Evolutionary conservation across 1,284 basidiomycete genomes (phyloP).

Genomic region (Heterobasidion irregulare): DNA sequence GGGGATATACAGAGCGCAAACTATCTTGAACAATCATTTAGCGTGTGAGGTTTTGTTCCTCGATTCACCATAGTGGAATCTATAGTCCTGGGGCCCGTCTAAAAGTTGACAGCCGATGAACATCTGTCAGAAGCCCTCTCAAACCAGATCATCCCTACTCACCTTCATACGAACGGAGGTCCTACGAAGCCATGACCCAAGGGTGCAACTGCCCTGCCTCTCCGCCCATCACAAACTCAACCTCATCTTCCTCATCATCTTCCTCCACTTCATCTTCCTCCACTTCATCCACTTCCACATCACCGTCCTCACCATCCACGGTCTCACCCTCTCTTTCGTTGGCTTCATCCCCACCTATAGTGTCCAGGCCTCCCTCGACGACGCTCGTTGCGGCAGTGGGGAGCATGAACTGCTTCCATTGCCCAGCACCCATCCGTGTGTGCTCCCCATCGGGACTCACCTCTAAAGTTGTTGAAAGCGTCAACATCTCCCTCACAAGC

Average conservation of each 20-base stretch:
- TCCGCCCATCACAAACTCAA: slow-evolving; percentile 40
- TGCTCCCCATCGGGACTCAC: slow-evolving; percentile 44
- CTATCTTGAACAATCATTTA: background rate
- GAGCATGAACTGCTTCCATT: slow-evolving; percentile 65
- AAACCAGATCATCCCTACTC: background rate
- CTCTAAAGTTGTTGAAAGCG: slow-evolving; percentile 63
- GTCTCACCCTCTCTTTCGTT: background rate
- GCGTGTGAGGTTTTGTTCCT: no score
- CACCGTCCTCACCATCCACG: background rate
- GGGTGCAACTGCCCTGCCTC: slow-evolving; percentile 7
- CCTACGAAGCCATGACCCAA: slow-evolving; percentile 5
- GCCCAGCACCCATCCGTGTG: slow-evolving; percentile 53
- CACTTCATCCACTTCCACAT: background rate
- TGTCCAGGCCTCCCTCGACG: slow-evolving; percentile 21
- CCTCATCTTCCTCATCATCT: slow-evolving; percentile 36
- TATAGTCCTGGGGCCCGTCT: background rate
- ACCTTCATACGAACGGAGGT: background rate
- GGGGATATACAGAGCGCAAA: background rate
- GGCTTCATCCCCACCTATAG: slow-evolving; percentile 5
- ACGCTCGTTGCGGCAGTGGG: slow-evolving; percentile 51
- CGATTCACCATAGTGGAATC: background rate
- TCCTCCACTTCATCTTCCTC: slow-evolving; percentile 10
- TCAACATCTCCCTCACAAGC: slow-evolving; percentile 67
- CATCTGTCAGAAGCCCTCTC: no score
- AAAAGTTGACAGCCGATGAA: no score